A percentile compares a stretch with the other conserved stretches of the same genome.
Evolutionary conservation across 352 stramenopile species (phyloP).

Genomic region (Globisporangium takayamanum): DNA sequence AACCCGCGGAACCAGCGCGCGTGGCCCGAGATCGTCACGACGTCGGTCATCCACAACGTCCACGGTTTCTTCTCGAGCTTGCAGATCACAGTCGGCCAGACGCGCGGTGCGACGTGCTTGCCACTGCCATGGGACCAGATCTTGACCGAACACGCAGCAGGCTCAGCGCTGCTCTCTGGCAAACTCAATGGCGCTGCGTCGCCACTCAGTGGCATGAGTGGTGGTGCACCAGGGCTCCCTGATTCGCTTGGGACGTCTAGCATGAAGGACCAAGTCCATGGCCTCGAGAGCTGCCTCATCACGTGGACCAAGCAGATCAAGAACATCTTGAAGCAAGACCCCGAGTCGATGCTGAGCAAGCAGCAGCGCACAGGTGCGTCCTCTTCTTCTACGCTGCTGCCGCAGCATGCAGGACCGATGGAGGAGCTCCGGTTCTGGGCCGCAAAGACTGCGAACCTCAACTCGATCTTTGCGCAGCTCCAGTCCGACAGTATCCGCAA

Average conservation of each 20-base stretch:
- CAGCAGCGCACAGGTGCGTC: slow-evolving; percentile 12
- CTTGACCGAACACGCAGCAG: slow-evolving; percentile 42
- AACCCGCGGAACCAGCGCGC: slow-evolving; percentile 73
- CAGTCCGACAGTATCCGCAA: slow-evolving; percentile 83
- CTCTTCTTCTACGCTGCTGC: slow-evolving; percentile 1
- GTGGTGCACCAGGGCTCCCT: background rate
- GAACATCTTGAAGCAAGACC: slow-evolving; percentile 88
- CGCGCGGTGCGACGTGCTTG: slow-evolving; percentile 74
- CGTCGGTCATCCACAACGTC: slow-evolving; percentile 69
- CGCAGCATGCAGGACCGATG: slow-evolving; percentile 63
- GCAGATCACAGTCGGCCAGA: slow-evolving; percentile 86
- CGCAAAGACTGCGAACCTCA: slow-evolving; percentile 79
- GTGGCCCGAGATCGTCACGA: slow-evolving; percentile 80
- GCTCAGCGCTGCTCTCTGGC: slow-evolving; percentile 10
- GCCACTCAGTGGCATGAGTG: background rate
- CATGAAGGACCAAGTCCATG: slow-evolving; percentile 79
- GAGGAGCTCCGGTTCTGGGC: slow-evolving; percentile 89
- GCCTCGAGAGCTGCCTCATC: slow-evolving; percentile 87
- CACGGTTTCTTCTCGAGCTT: slow-evolving; percentile 79
- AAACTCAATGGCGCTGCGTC: background rate
- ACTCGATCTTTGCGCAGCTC: slow-evolving; percentile 89
- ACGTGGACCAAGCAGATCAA: slow-evolving; percentile 95
- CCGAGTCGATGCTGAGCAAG: slow-evolving; percentile 66
- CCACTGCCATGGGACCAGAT: slow-evolving; percentile 79
- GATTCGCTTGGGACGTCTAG: slow-evolving; percentile 12